Percentiles rank a stretch among this genome's conserved stretches.
Evolutionary conservation across 2,329 filamentous ascomycete species (phyloP).

Genomic region (Neophaeococcomyces mojaviensis): DNA sequence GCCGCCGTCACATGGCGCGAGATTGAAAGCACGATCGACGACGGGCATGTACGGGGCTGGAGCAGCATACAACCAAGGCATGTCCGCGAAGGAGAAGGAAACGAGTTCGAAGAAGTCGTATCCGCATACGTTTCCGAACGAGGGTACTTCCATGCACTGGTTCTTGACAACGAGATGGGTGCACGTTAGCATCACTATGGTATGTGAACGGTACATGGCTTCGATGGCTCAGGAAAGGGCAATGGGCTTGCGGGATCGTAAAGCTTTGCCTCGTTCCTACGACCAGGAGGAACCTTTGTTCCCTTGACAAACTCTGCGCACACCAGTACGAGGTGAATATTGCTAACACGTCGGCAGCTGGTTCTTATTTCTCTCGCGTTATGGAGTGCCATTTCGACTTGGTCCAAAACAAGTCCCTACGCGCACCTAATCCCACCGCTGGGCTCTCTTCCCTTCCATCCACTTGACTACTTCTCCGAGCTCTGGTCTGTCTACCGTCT

Average conservation of each 20-base stretch:
- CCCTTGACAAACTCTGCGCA: slow-evolving; percentile 12
- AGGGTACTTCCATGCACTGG: slow-evolving; percentile 74
- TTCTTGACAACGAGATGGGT: slow-evolving; percentile 71
- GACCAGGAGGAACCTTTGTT: not conserved
- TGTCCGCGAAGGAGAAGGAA: slow-evolving; percentile 54
- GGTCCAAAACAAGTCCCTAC: slow-evolving; percentile 58
- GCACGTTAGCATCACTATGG: slow-evolving; percentile 77
- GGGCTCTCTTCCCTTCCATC: slow-evolving; percentile 61
- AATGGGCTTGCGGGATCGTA: too few species aligned
- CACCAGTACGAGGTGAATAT: not conserved
- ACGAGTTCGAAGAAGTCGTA: slow-evolving; percentile 66
- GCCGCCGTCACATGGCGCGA: slow-evolving; percentile 78
- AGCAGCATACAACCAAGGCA: slow-evolving; percentile 37
- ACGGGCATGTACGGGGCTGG: slow-evolving; percentile 66
- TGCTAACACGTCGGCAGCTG: slow-evolving; percentile 37
- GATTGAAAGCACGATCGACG: slow-evolving; percentile 50
- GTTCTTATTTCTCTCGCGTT: slow-evolving; percentile 25
- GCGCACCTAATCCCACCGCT: slow-evolving; percentile 67
- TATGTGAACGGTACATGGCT: slow-evolving; percentile 36
- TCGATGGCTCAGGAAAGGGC: not conserved
- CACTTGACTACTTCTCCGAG: slow-evolving; percentile 57
- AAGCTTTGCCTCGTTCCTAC: slow-evolving; percentile 18
- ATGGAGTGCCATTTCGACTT: slow-evolving; percentile 26
- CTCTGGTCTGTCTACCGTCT: slow-evolving; percentile 67
- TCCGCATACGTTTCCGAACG: slow-evolving; percentile 79